Base-by-base conservation (phyloP, 2,329 filamentous ascomycete species). In the Diaporthe velutina region DNA sequence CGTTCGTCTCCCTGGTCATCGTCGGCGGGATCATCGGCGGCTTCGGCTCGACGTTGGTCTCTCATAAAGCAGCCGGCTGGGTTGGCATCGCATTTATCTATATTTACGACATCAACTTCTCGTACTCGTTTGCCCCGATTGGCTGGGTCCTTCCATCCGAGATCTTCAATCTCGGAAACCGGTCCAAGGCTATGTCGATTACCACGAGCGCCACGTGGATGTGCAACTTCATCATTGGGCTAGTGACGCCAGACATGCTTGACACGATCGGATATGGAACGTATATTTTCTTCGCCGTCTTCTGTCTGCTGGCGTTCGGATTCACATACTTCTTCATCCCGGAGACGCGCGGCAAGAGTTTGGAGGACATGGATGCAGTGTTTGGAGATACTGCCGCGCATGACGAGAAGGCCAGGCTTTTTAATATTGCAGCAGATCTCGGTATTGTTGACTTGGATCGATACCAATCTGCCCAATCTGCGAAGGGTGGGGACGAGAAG, bases 81-180 rank as follows among this genome's bases (percentile, higher is more conserved):
- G 89, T 85, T 6, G 89, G 88, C 1, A 87, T 91, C 1, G 88
- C 88, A 0, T 89, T 91, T 77, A 83, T 91, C n/a, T 87, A 89
- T 77, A 84, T 91, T 73, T 91, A 91, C 79, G 90, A 81, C 76
- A 78, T 83, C 67, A 82, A 83, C 74, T 84, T 83, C 75, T 81
- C 80, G 3, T 84, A 71, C 74, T 76, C 75, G 17, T 76, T 75
- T 66, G 87, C 88, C 1, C 88, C 88, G 9, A 86, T 86, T 75
- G 86, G 86, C 3, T 91, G 89, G 89, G 87, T 89, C 64, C 80
- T 91, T 61, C 87, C 6, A 7, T 85, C 88, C 8, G 89, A 91
- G 78, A 86, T 91, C 45, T 91, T 88, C 84, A 88, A 88, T 2
- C 80, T 90, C 3, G 86, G 85, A 10, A 88, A 87, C 55, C 85